Conservation (phyloP, 2,329 filamentous ascomycete genomes). For the Botrytis galanthina region DNA sequence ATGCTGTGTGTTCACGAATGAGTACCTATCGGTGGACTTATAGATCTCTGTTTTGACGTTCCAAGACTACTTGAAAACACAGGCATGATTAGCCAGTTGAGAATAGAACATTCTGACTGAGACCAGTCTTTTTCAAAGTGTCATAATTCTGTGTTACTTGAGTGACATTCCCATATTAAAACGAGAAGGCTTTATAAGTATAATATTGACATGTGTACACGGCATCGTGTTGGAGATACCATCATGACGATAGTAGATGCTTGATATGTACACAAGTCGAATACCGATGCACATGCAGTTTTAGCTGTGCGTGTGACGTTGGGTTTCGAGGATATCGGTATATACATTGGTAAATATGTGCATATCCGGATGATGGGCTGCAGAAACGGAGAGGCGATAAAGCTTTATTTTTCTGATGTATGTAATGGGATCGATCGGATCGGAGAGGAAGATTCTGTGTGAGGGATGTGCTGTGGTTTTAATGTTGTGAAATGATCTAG, state of each 20-base stretch:
- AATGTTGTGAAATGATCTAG: not conserved
- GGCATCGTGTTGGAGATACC: not conserved
- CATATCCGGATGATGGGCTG: not conserved
- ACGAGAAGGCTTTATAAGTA: not conserved
- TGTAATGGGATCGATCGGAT: constrained; percentile 20
- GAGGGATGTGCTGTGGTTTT: constrained; percentile 5
- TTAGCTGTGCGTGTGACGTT: constrained; percentile 3
- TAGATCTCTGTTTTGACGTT: not conserved
- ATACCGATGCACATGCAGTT: not conserved
- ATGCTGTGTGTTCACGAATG: not conserved
- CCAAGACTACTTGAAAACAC: not conserved
- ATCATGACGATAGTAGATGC: not conserved
- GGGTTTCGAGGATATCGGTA: not conserved
- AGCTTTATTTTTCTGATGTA: constrained; percentile 2
- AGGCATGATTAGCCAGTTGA: not conserved
- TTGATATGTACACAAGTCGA: not conserved
- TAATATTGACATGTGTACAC: not conserved
- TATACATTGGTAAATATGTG: constrained; percentile 3
- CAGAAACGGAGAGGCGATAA: constrained; percentile 15
- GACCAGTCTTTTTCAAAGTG: not conserved
- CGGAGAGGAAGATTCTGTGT: constrained; percentile 17
- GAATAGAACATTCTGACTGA: not conserved
- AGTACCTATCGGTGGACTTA: not conserved
- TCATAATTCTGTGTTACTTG: not conserved
- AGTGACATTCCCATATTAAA: constrained; percentile 9